Base-by-base conservation (phyloP, 768 basidiomycete species). In the Terana coerulea region DNA sequence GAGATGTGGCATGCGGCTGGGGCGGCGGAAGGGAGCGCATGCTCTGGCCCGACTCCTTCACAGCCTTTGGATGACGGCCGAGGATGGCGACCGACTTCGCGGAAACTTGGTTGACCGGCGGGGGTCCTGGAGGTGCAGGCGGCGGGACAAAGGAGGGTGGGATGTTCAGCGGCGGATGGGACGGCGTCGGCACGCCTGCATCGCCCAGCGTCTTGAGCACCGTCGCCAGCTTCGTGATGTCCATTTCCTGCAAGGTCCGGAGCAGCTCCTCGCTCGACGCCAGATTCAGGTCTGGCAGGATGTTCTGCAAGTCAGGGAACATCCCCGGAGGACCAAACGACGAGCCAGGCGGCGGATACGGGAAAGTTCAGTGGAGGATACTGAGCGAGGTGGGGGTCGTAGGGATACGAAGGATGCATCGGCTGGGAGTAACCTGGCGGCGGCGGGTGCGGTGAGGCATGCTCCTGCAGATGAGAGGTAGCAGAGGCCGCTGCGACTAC, bases 181-280 rank as follows among this genome's bases (percentile, higher is more conserved):
- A 70, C 10, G 48, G 26, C 19, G 25, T 19, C 10, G 72, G 70
- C 22, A 73, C 70, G 1, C 80, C 74, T 15, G 78, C 79, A 29
- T 85, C 85, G 8, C 80, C 80, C 1, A 88, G 69, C 7, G 78
- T 77, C 64, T 80, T 84, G 51, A 91, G 72, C 10, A 82, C 84
- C 48, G 72, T 76, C 0, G 85, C 79, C 50, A 91, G 78, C 69
- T 83, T 88, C 46, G 83, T 75, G 50, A 86, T 72, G 58, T 91
- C 88, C 54, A 90, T 70, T 42, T 83, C 80, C 63, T 90, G 87
- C 43, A 91, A 67, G 10, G 80, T 81, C 29, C 83, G 86, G 37
- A 90, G 68, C 39, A 91, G 78, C 53, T 88, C 85, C 42, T 91
- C 88, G 59, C 80, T 86, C 22, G 84, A 84, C 11, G 75, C 73